These are phyloP conservation scores for Saturnispora hagleri DNA, from an alignment of 805 yeast genomes.

Conservation along the genomic window DNA sequence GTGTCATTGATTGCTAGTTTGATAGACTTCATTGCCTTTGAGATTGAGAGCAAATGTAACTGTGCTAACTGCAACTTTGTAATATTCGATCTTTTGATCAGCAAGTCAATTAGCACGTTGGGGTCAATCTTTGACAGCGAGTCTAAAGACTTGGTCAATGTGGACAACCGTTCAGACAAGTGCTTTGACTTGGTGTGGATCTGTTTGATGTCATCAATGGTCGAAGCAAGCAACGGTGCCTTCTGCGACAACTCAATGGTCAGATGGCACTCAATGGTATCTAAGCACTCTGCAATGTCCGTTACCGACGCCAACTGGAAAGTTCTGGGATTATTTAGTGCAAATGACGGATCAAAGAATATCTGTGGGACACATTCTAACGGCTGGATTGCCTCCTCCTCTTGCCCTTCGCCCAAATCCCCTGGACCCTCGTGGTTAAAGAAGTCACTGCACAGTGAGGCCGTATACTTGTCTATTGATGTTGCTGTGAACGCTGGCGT, in stretches of 20 bases:
- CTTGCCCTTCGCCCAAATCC: slow-evolving; percentile 18
- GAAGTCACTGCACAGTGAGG: slow-evolving; percentile 36
- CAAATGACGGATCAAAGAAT: slow-evolving; percentile 58
- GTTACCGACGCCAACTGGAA: slow-evolving; percentile 74
- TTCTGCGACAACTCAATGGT: slow-evolving; percentile 78
- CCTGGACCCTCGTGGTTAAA: slow-evolving; percentile 35
- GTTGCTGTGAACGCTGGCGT: slow-evolving; percentile 36
- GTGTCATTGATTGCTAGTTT: slow-evolving; percentile 3
- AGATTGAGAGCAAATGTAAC: slow-evolving; percentile 1
- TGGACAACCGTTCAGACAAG: slow-evolving; percentile 39
- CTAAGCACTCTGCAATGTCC: slow-evolving; percentile 68
- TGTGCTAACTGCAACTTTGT: slow-evolving; percentile 5
- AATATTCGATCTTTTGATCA: slow-evolving; percentile 46
- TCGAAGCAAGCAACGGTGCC: slow-evolving; percentile 75
- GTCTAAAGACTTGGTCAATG: slow-evolving; percentile 39
- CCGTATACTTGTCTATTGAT: slow-evolving; percentile 36
- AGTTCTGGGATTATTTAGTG: slow-evolving; percentile 80
- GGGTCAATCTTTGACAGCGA: slow-evolving; percentile 40
- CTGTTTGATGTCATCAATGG: slow-evolving; percentile 66
- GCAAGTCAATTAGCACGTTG: slow-evolving; percentile 55
- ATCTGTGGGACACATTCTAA: slow-evolving; percentile 54
- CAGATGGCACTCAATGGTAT: slow-evolving; percentile 71
- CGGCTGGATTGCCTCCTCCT: slow-evolving; percentile 19
- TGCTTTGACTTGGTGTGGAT: slow-evolving; percentile 47
- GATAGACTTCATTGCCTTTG: not conserved